Percentiles rank a stretch among this genome's conserved stretches.
Conservation (phyloP, 2,329 filamentous ascomycete genomes). For the Sclerotinia glacialis region DNA sequence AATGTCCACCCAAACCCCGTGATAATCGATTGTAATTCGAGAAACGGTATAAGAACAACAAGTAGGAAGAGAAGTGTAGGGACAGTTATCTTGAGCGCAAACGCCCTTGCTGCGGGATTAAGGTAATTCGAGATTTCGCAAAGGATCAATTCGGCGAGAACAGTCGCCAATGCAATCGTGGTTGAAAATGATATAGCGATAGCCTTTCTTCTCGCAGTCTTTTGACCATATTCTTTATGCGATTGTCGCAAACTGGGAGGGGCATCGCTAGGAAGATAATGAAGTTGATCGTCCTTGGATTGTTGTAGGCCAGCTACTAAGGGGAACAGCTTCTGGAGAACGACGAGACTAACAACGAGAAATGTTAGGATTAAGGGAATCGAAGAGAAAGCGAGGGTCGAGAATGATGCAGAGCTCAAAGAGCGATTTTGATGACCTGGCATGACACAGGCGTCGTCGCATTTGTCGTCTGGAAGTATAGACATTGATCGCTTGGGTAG, state of each 20-base stretch:
- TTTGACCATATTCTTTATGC: slow-evolving; percentile 57
- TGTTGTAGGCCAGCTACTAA: slow-evolving; percentile 58
- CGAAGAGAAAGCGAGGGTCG: slow-evolving; percentile 57
- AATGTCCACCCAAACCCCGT: slow-evolving; percentile 60
- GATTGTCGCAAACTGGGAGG: slow-evolving; percentile 56
- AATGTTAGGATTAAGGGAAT: slow-evolving; percentile 72
- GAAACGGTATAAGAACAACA: slow-evolving; percentile 71
- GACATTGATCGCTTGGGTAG: slow-evolving; percentile 33
- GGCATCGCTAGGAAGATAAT: slow-evolving; percentile 61
- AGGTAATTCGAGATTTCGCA: slow-evolving; percentile 79
- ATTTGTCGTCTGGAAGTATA: slow-evolving; percentile 35
- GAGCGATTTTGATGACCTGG: slow-evolving; percentile 29
- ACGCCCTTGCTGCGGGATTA: slow-evolving; percentile 62
- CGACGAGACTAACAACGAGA: slow-evolving; percentile 57
- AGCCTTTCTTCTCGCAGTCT: slow-evolving; percentile 50
- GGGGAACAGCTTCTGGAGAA: slow-evolving; percentile 69
- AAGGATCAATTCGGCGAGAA: slow-evolving; percentile 76
- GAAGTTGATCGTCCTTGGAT: slow-evolving; percentile 54
- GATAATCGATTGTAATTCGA: slow-evolving; percentile 64
- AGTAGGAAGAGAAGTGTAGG: slow-evolving; percentile 69
- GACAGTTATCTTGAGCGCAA: slow-evolving; percentile 68
- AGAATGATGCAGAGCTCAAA: slow-evolving; percentile 37
- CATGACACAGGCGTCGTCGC: slow-evolving; percentile 32
- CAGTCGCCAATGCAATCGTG: slow-evolving; percentile 73
- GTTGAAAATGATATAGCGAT: slow-evolving; percentile 69